Evolutionary conservation across 2,329 filamentous ascomycete species (phyloP).

Genomic region (Hirsutella thompsonii): DNA sequence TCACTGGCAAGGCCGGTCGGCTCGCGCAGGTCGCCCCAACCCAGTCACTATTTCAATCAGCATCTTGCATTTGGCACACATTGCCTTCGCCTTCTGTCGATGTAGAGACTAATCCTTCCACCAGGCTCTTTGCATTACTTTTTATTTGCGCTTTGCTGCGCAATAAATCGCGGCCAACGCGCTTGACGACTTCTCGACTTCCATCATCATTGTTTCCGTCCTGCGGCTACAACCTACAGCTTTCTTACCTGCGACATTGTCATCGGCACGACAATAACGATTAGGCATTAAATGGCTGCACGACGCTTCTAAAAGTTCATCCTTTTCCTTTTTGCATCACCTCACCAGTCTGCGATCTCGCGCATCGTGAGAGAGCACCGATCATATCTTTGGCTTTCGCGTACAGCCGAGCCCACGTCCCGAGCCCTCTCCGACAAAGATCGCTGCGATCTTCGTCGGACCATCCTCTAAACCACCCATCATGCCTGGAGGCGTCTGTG

Average conservation of each 20-base stretch:
- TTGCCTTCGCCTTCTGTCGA: too few species aligned
- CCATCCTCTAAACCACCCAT: constrained; percentile 21
- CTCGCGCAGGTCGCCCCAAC: too few species aligned
- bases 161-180: too few species aligned
- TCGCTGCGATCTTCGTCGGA: constrained; percentile 27
- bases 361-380: not conserved
- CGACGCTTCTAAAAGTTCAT: constrained; percentile 11
- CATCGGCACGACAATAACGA: constrained; percentile 8
- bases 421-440: constrained; percentile 21
- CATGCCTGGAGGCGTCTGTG: constrained; percentile 75
- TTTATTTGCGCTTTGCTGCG: too few species aligned
- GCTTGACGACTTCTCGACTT: not conserved
- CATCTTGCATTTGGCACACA: too few species aligned
- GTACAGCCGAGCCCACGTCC: constrained; percentile 6
- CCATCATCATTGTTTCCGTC: not conserved
- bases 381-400: not conserved
- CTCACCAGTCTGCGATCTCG: constrained; percentile 1
- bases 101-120: not conserved
- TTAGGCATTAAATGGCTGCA: constrained; percentile 20
- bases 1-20: too few species aligned
- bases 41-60: too few species aligned
- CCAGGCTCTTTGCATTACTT: too few species aligned
- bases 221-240: not conserved
- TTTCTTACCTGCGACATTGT: constrained; percentile 6
- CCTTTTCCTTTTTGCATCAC: constrained; percentile 4